Conservation (phyloP, 495 filamentous ascomycete species). For the Talaromyces adpressus region DNA sequence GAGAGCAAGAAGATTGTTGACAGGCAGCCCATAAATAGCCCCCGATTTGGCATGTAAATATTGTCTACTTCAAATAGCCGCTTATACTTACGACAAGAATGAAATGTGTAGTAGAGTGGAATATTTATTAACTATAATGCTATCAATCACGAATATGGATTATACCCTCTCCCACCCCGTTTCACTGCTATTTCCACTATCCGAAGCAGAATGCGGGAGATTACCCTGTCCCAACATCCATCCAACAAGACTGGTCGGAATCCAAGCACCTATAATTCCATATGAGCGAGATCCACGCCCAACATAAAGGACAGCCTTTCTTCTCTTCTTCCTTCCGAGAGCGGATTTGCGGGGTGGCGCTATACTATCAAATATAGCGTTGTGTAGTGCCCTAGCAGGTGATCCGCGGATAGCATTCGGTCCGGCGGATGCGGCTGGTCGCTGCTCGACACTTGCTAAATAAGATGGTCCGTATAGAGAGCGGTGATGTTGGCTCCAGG, state of each 20-base stretch:
- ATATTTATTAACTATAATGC: not conserved
- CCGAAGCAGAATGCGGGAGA: conserved; percentile 16
- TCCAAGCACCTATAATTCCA: conserved; percentile 76
- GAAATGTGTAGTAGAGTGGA: not conserved
- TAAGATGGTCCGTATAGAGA: conserved; percentile 35
- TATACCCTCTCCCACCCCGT: conserved; percentile 32
- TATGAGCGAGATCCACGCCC: conserved; percentile 78
- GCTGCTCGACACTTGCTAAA: conserved; percentile 36
- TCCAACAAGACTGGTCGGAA: conserved; percentile 68
- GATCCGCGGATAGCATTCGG: conserved; percentile 51
- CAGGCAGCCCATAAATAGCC: too few species aligned
- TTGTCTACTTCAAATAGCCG: too few species aligned
- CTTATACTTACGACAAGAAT: too few species aligned
- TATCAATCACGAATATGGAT: not conserved
- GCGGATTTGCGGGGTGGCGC: conserved; percentile 38
- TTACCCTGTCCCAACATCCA: conserved; percentile 79
- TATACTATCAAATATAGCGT: conserved; percentile 80
- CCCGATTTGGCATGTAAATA: too few species aligned
- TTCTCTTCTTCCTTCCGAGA: conserved; percentile 30
- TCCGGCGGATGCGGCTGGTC: conserved; percentile 34
- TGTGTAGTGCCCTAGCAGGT: conserved; percentile 66
- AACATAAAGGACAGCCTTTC: conserved; percentile 55
- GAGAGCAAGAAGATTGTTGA: too few species aligned
- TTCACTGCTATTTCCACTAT: conserved; percentile 31
- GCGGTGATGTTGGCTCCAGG: conserved; percentile 54